Evolutionary conservation across 148 eudicot genomes (phyloP).

Genomic region (Nepenthes gracilis): DNA sequence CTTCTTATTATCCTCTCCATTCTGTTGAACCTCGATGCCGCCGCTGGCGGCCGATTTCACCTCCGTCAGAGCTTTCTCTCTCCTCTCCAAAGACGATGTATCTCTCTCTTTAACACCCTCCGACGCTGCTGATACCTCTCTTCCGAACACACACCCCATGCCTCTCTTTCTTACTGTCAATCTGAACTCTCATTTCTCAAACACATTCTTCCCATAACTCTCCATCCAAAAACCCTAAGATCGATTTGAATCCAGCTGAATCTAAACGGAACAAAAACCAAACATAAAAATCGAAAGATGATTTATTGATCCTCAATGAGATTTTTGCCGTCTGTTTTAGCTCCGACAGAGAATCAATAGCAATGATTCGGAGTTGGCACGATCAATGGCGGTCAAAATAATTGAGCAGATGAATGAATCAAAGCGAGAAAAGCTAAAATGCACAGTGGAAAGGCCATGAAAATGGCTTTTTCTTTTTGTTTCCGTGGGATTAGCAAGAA

Average conservation of each 20-base stretch:
- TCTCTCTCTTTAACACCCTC: conserved; percentile 25
- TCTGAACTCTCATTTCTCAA: conserved; percentile 38
- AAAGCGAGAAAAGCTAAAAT: too few species aligned
- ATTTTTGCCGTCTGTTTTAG: background rate
- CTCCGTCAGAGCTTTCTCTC: conserved; percentile 19
- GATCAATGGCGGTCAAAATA: conserved; percentile 11
- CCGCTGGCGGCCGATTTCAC: conserved; percentile 6
- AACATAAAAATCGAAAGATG: background rate
- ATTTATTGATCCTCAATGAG: background rate
- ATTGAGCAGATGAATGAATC: too few species aligned
- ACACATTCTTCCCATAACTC: conserved; percentile 13
- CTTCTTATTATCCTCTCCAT: conserved; percentile 25
- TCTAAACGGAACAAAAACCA: background rate
- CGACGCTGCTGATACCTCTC: conserved; percentile 32
- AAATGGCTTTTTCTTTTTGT: too few species aligned
- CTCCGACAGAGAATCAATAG: conserved; percentile 1
- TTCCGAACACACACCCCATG: conserved; percentile 28
- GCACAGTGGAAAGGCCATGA: too few species aligned
- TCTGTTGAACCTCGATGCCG: conserved; percentile 15
- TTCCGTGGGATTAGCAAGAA: too few species aligned
- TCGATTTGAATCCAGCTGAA: background rate
- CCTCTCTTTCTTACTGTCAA: conserved; percentile 8
- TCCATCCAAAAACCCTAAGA: conserved; percentile 14
- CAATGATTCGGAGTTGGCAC: conserved; percentile 9
- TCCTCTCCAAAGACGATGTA: conserved; percentile 21